These are phyloP conservation scores for Malassezia caprae DNA, from an alignment of 1,284 basidiomycete genomes.

Conservation along the genomic window DNA sequence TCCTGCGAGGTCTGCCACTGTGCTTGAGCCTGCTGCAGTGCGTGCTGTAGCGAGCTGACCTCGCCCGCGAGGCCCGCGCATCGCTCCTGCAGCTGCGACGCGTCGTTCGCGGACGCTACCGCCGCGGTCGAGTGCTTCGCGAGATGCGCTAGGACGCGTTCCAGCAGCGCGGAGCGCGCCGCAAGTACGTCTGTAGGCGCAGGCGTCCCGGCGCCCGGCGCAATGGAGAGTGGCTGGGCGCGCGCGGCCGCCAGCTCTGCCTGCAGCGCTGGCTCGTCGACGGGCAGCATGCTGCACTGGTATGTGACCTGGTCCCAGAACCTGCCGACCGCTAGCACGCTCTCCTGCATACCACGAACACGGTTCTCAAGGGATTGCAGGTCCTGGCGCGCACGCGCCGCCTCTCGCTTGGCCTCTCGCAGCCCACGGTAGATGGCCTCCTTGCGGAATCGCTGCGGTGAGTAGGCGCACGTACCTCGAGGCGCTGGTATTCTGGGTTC, in stretches of 20 bases:
- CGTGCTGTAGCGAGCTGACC: constrained; percentile 16
- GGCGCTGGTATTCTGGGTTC: constrained; percentile 22
- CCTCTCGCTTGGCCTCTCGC: constrained; percentile 30
- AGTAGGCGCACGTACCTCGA: constrained; percentile 23
- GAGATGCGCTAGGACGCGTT: not conserved
- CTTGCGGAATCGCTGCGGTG: constrained; percentile 32
- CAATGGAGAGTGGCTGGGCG: not conserved
- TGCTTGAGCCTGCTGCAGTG: not conserved
- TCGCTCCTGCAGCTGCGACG: constrained; percentile 14
- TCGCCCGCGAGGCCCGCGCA: constrained; percentile 20
- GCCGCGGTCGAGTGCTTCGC: not conserved
- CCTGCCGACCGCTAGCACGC: constrained; percentile 22
- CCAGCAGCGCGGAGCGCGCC: not conserved
- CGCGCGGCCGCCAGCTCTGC: constrained; percentile 5
- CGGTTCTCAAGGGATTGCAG: constrained; percentile 4
- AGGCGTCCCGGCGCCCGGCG: not conserved
- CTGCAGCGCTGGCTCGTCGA: constrained; percentile 21
- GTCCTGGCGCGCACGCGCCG: constrained; percentile 15
- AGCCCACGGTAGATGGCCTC: constrained; percentile 41
- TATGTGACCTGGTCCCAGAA: constrained; percentile 29
- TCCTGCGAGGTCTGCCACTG: constrained; percentile 9
- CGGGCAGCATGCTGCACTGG: constrained; percentile 18
- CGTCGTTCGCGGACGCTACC: not conserved
- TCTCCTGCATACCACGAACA: constrained; percentile 20
- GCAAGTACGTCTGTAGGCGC: not conserved